Evolutionary conservation across 2,329 filamentous ascomycete species (phyloP), one percentile per base, ranked within the genome.

Genomic region (Penicillium crustosum): DNA sequence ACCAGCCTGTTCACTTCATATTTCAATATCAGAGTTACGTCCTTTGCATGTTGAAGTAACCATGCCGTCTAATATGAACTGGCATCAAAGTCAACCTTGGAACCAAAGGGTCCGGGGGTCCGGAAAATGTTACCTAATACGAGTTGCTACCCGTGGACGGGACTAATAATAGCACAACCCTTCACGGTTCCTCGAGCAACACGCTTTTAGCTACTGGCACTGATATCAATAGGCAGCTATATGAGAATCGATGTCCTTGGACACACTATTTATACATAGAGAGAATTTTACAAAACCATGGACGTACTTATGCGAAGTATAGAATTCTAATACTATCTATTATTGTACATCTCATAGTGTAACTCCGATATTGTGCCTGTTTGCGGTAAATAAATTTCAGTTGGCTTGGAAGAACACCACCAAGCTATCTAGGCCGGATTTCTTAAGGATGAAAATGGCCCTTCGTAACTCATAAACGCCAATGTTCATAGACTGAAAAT

Each of bases 111-210:
- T 7, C 29, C 9, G 2, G 4, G 15, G 38, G 38, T 12, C 49
- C 41, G 41, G 31, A 27, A 38, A 25, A 38, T 47, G 31, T 47
- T 47, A 27, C 51, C n/a, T 29, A 31, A 53, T 38, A 4, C 23
- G 23, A 21, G n/a, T 41, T 19, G 21, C 3, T 45, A 23, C 25
- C 25, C 25, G 25, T 25, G 25, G 25, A 4, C 23, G 3, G 23
- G 23, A 25, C 51, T 49, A 54, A 49, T 13, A 54, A 54, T 54
- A 54, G 42, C n/a, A 36, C 50, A 25, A 27, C 8, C 25, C 25
- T 19, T 17, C 19, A 8, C 17, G 43, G 51, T 54, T 54, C 35
- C 43, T 54, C 42, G 25, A 54, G 51, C 51, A 54, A 54, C 51
- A 47, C 21, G 2, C 31, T 53, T 51, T 25, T 43, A 6, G 25